Evolutionary conservation across 176 grass and related monocot genomes (phyloP).

Genomic region (Saccharum officinarum): DNA sequence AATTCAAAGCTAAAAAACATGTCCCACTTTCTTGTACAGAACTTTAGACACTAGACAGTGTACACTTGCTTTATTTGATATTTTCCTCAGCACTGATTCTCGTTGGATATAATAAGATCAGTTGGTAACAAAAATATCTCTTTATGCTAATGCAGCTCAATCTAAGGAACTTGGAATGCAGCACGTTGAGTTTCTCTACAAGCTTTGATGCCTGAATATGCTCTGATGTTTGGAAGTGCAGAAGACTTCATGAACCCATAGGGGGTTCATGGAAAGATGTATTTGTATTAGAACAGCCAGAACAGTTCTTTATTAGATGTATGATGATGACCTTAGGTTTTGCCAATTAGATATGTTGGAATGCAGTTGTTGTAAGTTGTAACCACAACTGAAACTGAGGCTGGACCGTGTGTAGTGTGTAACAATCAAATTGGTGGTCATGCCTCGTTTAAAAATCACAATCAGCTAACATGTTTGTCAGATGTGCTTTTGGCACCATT

Average conservation of each 20-base stretch:
- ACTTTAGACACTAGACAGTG: not conserved
- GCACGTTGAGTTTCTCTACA: slow-evolving; percentile 78
- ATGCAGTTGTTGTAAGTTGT: not conserved
- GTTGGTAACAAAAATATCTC: slow-evolving; percentile 29
- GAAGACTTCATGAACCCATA: not conserved
- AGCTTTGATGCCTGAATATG: slow-evolving; percentile 55
- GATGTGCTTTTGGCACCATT: not conserved
- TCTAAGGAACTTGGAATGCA: slow-evolving; percentile 89
- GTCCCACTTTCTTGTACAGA: not conserved
- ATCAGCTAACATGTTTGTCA: not conserved
- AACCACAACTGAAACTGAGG: not conserved
- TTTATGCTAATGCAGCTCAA: slow-evolving; percentile 69
- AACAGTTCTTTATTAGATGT: slow-evolving; percentile 10
- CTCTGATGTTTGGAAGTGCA: not conserved
- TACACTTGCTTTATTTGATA: slow-evolving; percentile 3
- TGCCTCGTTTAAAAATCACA: not conserved
- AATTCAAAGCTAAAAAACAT: not conserved
- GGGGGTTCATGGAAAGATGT: not conserved
- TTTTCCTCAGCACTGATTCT: not conserved
- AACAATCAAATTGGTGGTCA: not conserved
- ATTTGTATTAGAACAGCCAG: not conserved
- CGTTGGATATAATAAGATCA: not conserved
- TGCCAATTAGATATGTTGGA: not conserved
- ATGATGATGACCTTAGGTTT: slow-evolving; percentile 34
- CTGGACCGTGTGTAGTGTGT: slow-evolving; percentile 13